Base-by-base conservation (phyloP, 345 rosid species). In the Iberis pinnata region DNA sequence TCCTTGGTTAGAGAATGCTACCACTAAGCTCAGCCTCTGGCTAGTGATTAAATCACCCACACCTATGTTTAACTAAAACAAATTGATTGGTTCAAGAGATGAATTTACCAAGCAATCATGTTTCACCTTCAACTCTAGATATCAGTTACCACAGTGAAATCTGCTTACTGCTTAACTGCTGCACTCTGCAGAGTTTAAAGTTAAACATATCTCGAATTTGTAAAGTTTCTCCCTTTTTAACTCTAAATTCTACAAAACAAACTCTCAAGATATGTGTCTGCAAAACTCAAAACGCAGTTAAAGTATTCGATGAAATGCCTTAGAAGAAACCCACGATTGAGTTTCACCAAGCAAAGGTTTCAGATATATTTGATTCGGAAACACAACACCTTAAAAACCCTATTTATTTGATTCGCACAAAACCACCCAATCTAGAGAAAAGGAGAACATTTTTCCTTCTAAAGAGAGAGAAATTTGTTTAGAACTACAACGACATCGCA, bases 51-150 rank as follows among this genome's bases (percentile, higher is more conserved):
- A 27, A 27, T 6, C 17, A 19, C 31, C 15, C n/a, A 31, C 14
- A 57, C 24, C 41, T 41, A n/a, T 10, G 15, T 35, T 43, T 12
- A 7, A 44, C 37, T 16, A 54, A 15, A 49, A 0, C 18, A 5
- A 12, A 18, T n/a, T 6, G 18, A n/a, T 10, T 29, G 19, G 31
- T n/a, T 46, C n/a, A 45, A 43, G 8, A 24, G 9, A 26, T 52
- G 18, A 14, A 16, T 0, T 26, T 26, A 40, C 24, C 12, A 17
- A 53, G 43, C 46, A 24, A 11, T 13, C 6, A 22, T n/a, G 11
- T 22, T 4, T 27, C 2, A n/a, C 81, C 89, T 46, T 6, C 32
- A 9, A 89, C 84, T 56, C 82, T 84, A 20, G 88, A 87, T 42
- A 18, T 6, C 11, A 55, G 5, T 13, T 26, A 8, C 17, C 4